Percentiles rank a stretch among this genome's conserved stretches.
phyloP scores from a whole-genome alignment of 371 early-diverging fungal genomes.

The Apophysomyces variabilis region DNA sequence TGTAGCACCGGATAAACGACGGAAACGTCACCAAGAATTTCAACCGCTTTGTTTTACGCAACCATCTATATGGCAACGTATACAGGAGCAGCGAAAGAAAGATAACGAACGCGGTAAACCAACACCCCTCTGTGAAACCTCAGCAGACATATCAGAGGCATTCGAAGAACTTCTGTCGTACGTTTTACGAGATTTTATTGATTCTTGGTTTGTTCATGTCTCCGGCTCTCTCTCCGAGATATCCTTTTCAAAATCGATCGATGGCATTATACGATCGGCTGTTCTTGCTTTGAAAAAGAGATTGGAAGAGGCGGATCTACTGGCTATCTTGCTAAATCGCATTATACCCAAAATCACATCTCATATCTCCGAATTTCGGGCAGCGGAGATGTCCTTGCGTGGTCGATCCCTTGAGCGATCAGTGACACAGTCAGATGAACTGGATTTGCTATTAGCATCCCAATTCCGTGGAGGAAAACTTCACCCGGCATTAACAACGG shows the following conservation, averaged over 20 bases:
- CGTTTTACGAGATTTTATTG: constrained; percentile 60
- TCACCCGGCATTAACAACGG: constrained; percentile 64
- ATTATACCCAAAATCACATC: constrained; percentile 69
- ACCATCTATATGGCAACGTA: constrained; percentile 20
- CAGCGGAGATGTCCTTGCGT: constrained; percentile 64
- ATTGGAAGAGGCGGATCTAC: constrained; percentile 59
- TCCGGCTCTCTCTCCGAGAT: constrained; percentile 36
- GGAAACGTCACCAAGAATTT: constrained; percentile 20
- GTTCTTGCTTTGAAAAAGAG: constrained; percentile 41
- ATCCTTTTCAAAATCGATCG: constrained; percentile 46
- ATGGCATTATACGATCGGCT: constrained; percentile 51
- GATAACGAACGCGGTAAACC: constrained; percentile 17
- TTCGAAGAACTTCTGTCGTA: constrained; percentile 47
- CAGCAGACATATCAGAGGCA: constrained; percentile 41
- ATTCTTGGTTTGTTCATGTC: constrained; percentile 62
- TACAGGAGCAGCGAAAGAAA: constrained; percentile 20
- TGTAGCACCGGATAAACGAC: constrained; percentile 28
- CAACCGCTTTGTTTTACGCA: constrained; percentile 33
- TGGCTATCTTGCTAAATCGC: constrained; percentile 59
- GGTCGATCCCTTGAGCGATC: constrained; percentile 59
- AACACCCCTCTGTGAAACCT: constrained; percentile 10
- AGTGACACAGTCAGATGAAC: constrained; percentile 61
- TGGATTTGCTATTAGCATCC: constrained; percentile 65
- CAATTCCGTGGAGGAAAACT: constrained; percentile 64
- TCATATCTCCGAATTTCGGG: constrained; percentile 72